Percentiles rank a stretch among this genome's conserved stretches.
phyloP scores from a whole-genome alignment of 768 basidiomycete species.

The Podaxis pistillaris region DNA sequence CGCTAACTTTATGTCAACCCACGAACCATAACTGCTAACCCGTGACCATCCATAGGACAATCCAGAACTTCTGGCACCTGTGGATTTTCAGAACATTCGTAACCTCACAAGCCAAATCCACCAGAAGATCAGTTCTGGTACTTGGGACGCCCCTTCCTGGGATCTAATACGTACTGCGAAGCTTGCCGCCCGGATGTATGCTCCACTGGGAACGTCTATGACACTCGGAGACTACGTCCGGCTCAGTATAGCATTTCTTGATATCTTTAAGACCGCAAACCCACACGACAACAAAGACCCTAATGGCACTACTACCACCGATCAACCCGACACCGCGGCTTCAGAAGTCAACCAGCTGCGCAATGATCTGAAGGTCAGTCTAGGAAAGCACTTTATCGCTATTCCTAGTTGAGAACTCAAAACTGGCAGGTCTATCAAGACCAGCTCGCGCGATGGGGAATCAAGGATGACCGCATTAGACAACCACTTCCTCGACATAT shows the following conservation, averaged over 20 bases:
- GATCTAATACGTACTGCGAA: slow-evolving; percentile 71
- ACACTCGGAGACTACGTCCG: slow-evolving; percentile 82
- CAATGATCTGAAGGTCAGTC: slow-evolving; percentile 58
- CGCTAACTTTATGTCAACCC: not conserved
- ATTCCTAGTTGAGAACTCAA: slow-evolving; percentile 3
- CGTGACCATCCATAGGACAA: slow-evolving; percentile 45
- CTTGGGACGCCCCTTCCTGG: slow-evolving; percentile 86
- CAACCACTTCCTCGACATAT: slow-evolving; percentile 52
- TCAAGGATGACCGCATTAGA: slow-evolving; percentile 87
- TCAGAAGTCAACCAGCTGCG: slow-evolving; percentile 34
- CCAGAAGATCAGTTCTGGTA: slow-evolving; percentile 69
- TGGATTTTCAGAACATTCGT: slow-evolving; percentile 61
- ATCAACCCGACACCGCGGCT: slow-evolving; percentile 24
- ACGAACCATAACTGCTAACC: not conserved
- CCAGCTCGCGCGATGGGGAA: slow-evolving; percentile 57
- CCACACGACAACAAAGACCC: slow-evolving; percentile 18
- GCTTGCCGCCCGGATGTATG: slow-evolving; percentile 78
- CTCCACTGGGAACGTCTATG: slow-evolving; percentile 85
- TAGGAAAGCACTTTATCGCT: slow-evolving; percentile 2
- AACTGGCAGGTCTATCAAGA: slow-evolving; percentile 67
- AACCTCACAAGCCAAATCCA: slow-evolving; percentile 60
- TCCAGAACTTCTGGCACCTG: slow-evolving; percentile 69
- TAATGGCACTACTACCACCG: slow-evolving; percentile 21
- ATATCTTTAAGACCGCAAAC: slow-evolving; percentile 60
- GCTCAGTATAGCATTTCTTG: slow-evolving; percentile 70